Conservation (phyloP, 108 stramenopile species). For the Epithemia pelagica region DNA sequence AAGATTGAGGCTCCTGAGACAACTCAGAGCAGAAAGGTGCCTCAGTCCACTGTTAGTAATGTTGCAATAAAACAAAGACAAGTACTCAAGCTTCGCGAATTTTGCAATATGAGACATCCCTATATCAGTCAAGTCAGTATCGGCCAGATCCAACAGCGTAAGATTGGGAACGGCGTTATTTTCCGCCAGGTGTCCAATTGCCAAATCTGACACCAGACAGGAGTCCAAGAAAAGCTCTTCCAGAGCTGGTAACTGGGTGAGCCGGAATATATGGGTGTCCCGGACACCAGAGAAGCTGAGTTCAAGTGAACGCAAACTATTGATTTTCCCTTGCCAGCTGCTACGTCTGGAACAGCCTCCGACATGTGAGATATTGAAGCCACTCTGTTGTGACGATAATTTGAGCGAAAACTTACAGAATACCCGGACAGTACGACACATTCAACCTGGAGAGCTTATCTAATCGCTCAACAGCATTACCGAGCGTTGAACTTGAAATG, state of each 20-base stretch:
- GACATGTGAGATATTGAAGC: conserved; percentile 9
- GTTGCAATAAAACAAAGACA: conserved; percentile 81
- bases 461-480: conserved; percentile 40
- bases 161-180: conserved; percentile 74
- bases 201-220: conserved; percentile 60
- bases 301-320: conserved; percentile 51
- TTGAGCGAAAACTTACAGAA: conserved; percentile 46
- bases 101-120: conserved; percentile 73
- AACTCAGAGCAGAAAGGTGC: conserved; percentile 49
- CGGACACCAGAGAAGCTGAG: conserved; percentile 67
- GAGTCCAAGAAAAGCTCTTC: conserved; percentile 80
- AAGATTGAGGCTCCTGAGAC: conserved; percentile 58
- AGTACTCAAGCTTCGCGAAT: conserved; percentile 49
- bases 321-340: conserved; percentile 84
- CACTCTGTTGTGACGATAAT: no score
- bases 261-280: conserved; percentile 54
- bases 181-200: conserved; percentile 70
- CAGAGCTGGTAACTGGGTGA: conserved; percentile 48
- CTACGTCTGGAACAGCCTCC: conserved; percentile 32
- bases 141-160: conserved; percentile 58
- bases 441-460: conserved; percentile 34
- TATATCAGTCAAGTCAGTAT: conserved; percentile 71
- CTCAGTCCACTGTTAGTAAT: conserved; percentile 63
- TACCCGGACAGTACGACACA: conserved; percentile 73
- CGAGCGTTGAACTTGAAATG: conserved; percentile 54